phyloP scores from a whole-genome alignment of 2,329 filamentous ascomycete species.

The Neofusicoccum sp. region DNA sequence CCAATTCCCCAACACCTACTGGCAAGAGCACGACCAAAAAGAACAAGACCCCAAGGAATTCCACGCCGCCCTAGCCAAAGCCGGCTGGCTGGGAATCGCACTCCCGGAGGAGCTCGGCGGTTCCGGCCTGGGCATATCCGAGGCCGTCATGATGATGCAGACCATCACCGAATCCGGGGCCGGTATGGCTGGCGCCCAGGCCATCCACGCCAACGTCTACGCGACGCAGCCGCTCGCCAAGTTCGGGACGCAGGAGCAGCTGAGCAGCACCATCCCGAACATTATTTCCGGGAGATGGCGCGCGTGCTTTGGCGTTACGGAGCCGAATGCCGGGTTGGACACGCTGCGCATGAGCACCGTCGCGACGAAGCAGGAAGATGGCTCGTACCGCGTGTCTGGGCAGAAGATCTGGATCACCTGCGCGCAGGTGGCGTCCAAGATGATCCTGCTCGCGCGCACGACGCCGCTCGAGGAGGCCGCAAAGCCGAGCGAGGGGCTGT shows the following conservation, averaged over 20 bases:
- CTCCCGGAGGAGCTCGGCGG: slow-evolving; percentile 75
- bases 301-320: slow-evolving; percentile 83
- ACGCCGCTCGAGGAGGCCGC: slow-evolving; percentile 67
- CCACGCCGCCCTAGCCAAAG: slow-evolving; percentile 71
- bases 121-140: slow-evolving; percentile 74
- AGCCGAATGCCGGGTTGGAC: slow-evolving; percentile 78
- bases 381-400: slow-evolving; percentile 68
- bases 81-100: slow-evolving; percentile 81
- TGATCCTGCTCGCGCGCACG: slow-evolving; percentile 81
- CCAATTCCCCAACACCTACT: slow-evolving; percentile 70
- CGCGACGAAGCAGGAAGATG: slow-evolving; percentile 57
- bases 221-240: slow-evolving; percentile 60
- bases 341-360: slow-evolving; percentile 70
- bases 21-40: slow-evolving; percentile 71
- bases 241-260: slow-evolving; percentile 69
- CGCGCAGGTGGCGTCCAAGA: slow-evolving; percentile 78
- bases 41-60: slow-evolving; percentile 74
- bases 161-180: slow-evolving; percentile 76
- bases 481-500: slow-evolving; percentile 75
- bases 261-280: slow-evolving; percentile 65
- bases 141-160: slow-evolving; percentile 87
- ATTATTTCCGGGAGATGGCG: slow-evolving; percentile 58
- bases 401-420: slow-evolving; percentile 92
- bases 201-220: slow-evolving; percentile 67
- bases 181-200: slow-evolving; percentile 70